Base-by-base conservation (phyloP, 2,329 filamentous ascomycete species). In the Cucurbitaria berberidis region DNA sequence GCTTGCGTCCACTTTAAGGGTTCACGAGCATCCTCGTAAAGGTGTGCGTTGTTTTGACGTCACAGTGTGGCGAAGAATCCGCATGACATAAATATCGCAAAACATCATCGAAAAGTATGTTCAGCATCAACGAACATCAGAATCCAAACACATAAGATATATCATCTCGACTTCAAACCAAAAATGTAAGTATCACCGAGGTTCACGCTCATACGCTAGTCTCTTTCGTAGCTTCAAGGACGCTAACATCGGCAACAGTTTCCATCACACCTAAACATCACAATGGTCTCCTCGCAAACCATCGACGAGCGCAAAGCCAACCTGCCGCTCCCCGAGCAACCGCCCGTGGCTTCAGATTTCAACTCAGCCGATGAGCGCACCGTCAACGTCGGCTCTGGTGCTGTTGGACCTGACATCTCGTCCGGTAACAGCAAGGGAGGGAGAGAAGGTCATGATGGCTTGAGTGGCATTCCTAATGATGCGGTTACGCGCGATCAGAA, bases 311-410 rank as follows among this genome's bases (percentile, higher is more conserved):
- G 82, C 68, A 82, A 88, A 77, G 77, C 86, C 74, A 91, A 91
- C 76, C 86, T 96, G 27, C 89, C 89, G 45, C 84, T 93, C 45
- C 91, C 90, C 16, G 89, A 93, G 2, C 82, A 93, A 62, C 90
- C 90, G 19, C 89, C 89, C 1, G 78, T 77, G n/a, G 78, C 85
- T n/a, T 89, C 89, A 5, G 90, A 95, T 80, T 92, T 86, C 82
- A 86, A 93, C 73, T 90, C 88, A 0, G 80, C 83, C 45, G 89
- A 93, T 66, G 81, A 81, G 27, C 78, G 84, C 57, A 90, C 78
- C 50, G 86, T 90, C 69, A 89, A 90, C 69, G 85, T 90, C 42
- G 88, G 88, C 59, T 84, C 86, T 30, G 88, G 88, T 18, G 76
- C 81, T 48, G 60, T 70, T 18, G 72, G 82, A 61, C 59, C 55